Evolutionary conservation across 2,329 filamentous ascomycete genomes (phyloP).

Genomic region (Chaetomium sp.): DNA sequence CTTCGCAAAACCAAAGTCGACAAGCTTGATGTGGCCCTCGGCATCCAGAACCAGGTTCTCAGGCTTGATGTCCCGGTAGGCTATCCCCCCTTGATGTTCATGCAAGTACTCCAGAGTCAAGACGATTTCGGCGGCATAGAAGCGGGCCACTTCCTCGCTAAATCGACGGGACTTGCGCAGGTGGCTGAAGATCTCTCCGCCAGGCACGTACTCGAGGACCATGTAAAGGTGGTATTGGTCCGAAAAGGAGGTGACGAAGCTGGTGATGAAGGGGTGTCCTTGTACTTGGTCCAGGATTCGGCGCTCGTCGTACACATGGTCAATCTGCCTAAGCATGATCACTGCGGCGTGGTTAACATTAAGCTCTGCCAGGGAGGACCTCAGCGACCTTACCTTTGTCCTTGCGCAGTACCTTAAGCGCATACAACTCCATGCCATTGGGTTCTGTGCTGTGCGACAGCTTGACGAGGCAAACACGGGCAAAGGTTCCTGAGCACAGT

Average conservation of each 20-base stretch:
- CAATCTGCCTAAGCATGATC: slow-evolving; percentile 77
- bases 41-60: slow-evolving; percentile 75
- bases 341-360: slow-evolving; percentile 41
- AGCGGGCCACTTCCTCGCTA: slow-evolving; percentile 69
- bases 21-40: slow-evolving; percentile 72
- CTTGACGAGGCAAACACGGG: slow-evolving; percentile 71
- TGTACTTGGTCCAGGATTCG: slow-evolving; percentile 70
- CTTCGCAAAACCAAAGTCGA: slow-evolving; percentile 83
- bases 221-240: slow-evolving; percentile 75
- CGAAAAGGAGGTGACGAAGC: slow-evolving; percentile 70
- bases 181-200: slow-evolving; percentile 80
- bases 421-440: slow-evolving; percentile 63
- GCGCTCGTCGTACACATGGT: slow-evolving; percentile 80
- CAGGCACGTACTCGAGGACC: slow-evolving; percentile 76
- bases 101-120: slow-evolving; percentile 75
- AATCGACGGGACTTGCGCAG: slow-evolving; percentile 71
- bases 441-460: slow-evolving; percentile 45
- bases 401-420: slow-evolving; percentile 71
- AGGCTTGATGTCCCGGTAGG: slow-evolving; percentile 76
- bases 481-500: slow-evolving; percentile 59
- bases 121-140: slow-evolving; percentile 80
- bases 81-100: slow-evolving; percentile 68
- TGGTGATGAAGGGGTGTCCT: slow-evolving; percentile 78
- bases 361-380: too few relatives aligned
- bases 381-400: slow-evolving; percentile 39